Evolutionary conservation across 768 basidiomycete species (phyloP), one percentile per base, ranked within the genome.

Genomic region (Russula lepida): DNA sequence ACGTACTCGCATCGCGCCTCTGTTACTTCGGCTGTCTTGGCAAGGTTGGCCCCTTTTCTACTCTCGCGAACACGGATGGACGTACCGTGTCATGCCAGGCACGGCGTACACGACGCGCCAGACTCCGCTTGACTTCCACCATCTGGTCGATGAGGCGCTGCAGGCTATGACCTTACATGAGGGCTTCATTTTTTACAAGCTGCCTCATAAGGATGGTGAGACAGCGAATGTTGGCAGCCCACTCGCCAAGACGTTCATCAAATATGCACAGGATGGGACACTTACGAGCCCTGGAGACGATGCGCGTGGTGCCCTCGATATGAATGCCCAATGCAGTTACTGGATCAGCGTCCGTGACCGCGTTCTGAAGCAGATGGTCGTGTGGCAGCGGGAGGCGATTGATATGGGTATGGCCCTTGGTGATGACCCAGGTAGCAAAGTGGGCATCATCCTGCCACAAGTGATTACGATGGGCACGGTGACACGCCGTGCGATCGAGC

Each of bases 381-480:
- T 95, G 3, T 95, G 91, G 85, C 84, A 92, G 67, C 73, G 81
- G 52, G 68, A 74, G 7, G 68, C 72, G 35, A 68, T 76, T 33
- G 72, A 81, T 58, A 74, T 91, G 69, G 88, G 85, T 30, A 77
- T 89, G 44, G 23, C 53, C 17, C 27, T 49, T 21, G 62, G 71
- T 51, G 25, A 52, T 56, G 50, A 67, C 58, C 52, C 68, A 7
- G 66, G 65, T 37, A 72, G 79, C 65, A 88, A 86, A 65, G 88
- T 87, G 79, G 95, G 97, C 17, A 84, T 98, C 65, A 98, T 99
- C 69, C 72, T 98, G 6, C 97, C 95, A 2, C 94, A 97, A 72
- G 89, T 98, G 51, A 89, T 98, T 68, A 89, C 94, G 8, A 99
- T 99, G 97, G 97, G 97, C 15, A 98, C 97, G 0, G 92, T 98